phyloP scores from a whole-genome alignment of 2,329 filamentous ascomycete genomes.

The Aspergillus novofumigatus region DNA sequence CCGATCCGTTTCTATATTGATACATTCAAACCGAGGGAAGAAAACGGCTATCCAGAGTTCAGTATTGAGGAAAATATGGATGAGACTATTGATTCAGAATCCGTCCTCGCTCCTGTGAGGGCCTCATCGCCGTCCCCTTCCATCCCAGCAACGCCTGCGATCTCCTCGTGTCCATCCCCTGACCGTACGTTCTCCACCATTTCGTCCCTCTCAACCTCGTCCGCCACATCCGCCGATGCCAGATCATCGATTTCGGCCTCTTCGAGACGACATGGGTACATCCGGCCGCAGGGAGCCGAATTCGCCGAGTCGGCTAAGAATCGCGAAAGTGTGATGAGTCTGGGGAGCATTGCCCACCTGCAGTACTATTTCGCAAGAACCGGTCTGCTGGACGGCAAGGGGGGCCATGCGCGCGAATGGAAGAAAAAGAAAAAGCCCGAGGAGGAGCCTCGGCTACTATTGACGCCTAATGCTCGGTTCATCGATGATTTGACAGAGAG shows the following conservation, averaged over 20 bases:
- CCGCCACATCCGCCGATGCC: slow-evolving; percentile 40
- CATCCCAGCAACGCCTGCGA: slow-evolving; percentile 39
- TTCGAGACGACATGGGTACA: slow-evolving; percentile 69
- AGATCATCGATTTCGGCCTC: slow-evolving; percentile 41
- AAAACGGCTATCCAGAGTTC: background rate
- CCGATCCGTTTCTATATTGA: background rate
- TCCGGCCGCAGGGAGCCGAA: slow-evolving; percentile 78
- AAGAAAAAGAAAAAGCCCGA: slow-evolving; percentile 46
- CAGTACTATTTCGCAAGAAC: slow-evolving; percentile 98
- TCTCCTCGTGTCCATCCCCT: slow-evolving; percentile 42
- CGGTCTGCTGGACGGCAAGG: slow-evolving; percentile 88
- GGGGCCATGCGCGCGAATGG: slow-evolving; percentile 73
- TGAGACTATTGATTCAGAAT: slow-evolving; percentile 19
- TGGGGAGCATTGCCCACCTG: slow-evolving; percentile 93
- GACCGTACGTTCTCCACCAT: slow-evolving; percentile 45
- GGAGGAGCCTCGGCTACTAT: slow-evolving; percentile 38
- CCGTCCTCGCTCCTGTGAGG: slow-evolving; percentile 24
- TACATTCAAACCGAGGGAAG: no score
- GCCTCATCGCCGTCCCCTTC: slow-evolving; percentile 38
- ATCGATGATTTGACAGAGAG: slow-evolving; percentile 48
- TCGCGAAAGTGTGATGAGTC: slow-evolving; percentile 89
- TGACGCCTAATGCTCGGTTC: slow-evolving; percentile 38
- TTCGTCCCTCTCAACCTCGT: slow-evolving; percentile 44
- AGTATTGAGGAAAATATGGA: slow-evolving; percentile 20
- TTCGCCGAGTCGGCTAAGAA: slow-evolving; percentile 88